Conservation (phyloP, 805 yeast species). For the Metschnikowia baotianmanensis region DNA sequence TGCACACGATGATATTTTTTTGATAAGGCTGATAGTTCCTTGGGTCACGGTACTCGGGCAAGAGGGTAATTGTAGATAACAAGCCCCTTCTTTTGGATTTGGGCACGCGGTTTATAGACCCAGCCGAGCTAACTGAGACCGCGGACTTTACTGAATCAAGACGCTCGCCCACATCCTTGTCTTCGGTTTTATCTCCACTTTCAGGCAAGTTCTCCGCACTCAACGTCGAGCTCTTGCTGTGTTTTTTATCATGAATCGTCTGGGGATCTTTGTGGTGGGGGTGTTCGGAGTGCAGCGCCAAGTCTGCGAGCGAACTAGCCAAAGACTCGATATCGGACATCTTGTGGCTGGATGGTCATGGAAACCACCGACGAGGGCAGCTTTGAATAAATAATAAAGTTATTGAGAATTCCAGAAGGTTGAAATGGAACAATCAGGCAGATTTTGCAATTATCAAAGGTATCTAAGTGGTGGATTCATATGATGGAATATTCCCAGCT, state of each 20-base stretch:
- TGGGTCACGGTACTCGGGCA: slow-evolving; percentile 76
- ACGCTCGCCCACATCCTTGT: background rate
- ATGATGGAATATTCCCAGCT: too few species aligned
- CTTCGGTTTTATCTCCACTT: background rate
- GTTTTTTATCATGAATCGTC: slow-evolving; percentile 1
- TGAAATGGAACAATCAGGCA: too few species aligned
- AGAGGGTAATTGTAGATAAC: slow-evolving; percentile 45
- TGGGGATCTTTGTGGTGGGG: slow-evolving; percentile 3
- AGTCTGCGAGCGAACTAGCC: slow-evolving; percentile 13
- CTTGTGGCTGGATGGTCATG: background rate
- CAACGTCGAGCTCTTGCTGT: background rate
- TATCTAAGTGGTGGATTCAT: too few species aligned
- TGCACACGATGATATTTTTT: slow-evolving; percentile 55
- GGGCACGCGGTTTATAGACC: slow-evolving; percentile 12
- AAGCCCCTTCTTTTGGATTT: slow-evolving; percentile 54
- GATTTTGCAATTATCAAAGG: too few species aligned
- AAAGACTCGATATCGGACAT: slow-evolving; percentile 11
- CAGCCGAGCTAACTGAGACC: background rate
- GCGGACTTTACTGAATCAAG: slow-evolving; percentile 1
- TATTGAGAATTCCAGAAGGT: too few species aligned
- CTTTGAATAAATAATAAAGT: background rate
- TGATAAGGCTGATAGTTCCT: slow-evolving; percentile 51
- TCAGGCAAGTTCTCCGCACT: background rate
- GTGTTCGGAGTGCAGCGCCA: slow-evolving; percentile 6
- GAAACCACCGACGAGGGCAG: background rate